A percentile compares a stretch with the other conserved stretches of the same genome.
Conservation (phyloP, 1,284 basidiomycete species). For the Rhodotorula sp. region DNA sequence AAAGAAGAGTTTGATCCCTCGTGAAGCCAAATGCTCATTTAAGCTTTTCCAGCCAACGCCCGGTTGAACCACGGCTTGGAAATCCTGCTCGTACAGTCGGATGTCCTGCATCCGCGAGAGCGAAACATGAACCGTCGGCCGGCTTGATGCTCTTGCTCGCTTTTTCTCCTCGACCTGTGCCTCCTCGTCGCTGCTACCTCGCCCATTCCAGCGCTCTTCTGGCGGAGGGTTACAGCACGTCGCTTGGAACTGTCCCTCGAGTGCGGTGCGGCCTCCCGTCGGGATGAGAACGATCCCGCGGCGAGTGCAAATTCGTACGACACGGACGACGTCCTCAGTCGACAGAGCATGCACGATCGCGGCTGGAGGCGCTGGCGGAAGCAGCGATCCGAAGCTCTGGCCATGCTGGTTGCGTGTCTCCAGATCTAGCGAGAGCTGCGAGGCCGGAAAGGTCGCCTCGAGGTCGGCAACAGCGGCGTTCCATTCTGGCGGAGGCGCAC, state of each 20-base stretch:
- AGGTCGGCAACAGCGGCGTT: slow-evolving; percentile 10
- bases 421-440: slow-evolving; percentile 29
- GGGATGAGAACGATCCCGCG: slow-evolving; percentile 64
- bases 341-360: slow-evolving; percentile 26
- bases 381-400: slow-evolving; percentile 18
- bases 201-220: slow-evolving; percentile 7
- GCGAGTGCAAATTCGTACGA: slow-evolving; percentile 63
- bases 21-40: slow-evolving; percentile 66
- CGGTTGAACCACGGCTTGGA: slow-evolving; percentile 74
- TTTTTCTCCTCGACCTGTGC: not conserved
- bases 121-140: slow-evolving; percentile 34
- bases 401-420: slow-evolving; percentile 16
- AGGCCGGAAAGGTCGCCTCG: slow-evolving; percentile 9
- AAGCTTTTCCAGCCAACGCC: slow-evolving; percentile 82
- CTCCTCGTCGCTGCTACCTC: not conserved
- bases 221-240: slow-evolving; percentile 21
- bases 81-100: slow-evolving; percentile 70
- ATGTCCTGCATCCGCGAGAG: slow-evolving; percentile 67
- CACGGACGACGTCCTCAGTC: slow-evolving; percentile 59
- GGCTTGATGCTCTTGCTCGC: not conserved
- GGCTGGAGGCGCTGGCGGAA: slow-evolving; percentile 18
- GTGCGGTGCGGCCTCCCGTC: slow-evolving; percentile 65
- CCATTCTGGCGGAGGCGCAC: slow-evolving; percentile 4
- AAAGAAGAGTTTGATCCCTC: slow-evolving; percentile 79
- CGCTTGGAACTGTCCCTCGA: slow-evolving; percentile 61